These are phyloP conservation scores for Elaeagnus macrophylla DNA, from an alignment of 306 rosid species.

Conservation along the genomic window DNA sequence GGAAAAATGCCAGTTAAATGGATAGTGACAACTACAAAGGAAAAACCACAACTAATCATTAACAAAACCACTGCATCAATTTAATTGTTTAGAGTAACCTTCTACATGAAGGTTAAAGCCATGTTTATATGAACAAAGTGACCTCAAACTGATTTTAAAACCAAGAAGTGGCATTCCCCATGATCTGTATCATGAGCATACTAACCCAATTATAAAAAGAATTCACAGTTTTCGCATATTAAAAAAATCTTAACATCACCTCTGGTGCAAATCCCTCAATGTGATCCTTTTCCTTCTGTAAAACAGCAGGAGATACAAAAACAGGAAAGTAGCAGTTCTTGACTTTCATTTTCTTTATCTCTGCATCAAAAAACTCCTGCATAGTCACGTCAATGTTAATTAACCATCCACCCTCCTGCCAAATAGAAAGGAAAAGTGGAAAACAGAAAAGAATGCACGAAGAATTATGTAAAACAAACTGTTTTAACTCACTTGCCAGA, in stretches of 20 bases:
- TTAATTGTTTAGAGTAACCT: not conserved
- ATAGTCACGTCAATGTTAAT: conserved; percentile 9
- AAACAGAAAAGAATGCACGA: too few relatives aligned
- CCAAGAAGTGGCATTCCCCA: not conserved
- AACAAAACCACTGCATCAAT: not conserved
- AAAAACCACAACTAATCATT: not conserved
- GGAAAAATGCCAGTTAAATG: too few relatives aligned
- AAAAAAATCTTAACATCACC: conserved; percentile 40
- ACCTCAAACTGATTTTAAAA: not conserved
- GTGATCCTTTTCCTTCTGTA: conserved; percentile 92
- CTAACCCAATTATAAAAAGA: not conserved
- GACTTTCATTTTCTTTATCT: conserved; percentile 83
- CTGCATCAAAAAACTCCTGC: conserved; percentile 85
- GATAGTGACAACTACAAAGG: too few relatives aligned
- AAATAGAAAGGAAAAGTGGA: not conserved
- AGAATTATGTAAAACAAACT: too few relatives aligned
- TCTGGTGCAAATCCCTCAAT: conserved; percentile 96
- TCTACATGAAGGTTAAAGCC: not conserved
- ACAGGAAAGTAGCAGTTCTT: conserved; percentile 86
- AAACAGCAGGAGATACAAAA: conserved; percentile 69
- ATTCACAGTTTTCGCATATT: not conserved
- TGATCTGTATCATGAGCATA: not conserved
- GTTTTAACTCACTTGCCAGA: too few relatives aligned
- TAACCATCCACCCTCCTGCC: not conserved
- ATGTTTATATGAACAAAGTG: not conserved